Conservation (phyloP, 2,329 filamentous ascomycete genomes). For the Penicillium decumbens region DNA sequence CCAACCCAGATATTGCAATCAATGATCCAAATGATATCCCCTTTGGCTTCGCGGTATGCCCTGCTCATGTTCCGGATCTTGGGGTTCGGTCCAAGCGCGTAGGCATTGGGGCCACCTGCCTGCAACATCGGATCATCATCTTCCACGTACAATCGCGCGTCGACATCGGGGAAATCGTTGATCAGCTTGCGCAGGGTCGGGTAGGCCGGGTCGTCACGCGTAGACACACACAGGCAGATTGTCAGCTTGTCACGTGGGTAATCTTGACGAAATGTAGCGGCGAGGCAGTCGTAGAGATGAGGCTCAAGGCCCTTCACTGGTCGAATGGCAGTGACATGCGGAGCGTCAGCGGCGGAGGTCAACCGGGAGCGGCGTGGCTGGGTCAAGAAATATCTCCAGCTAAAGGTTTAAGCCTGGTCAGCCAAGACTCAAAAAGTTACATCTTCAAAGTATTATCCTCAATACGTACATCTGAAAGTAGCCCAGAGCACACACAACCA, state of each 20-base stretch:
- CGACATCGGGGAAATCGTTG: slow-evolving; percentile 64
- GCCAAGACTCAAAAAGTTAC: neutral
- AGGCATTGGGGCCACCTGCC: slow-evolving; percentile 46
- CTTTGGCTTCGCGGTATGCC: slow-evolving; percentile 81
- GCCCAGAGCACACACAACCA: slow-evolving; percentile 55
- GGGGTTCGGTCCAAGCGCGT: slow-evolving; percentile 84
- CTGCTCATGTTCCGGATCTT: slow-evolving; percentile 96
- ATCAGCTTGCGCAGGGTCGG: slow-evolving; percentile 68
- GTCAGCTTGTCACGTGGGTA: slow-evolving; percentile 74
- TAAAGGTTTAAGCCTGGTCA: slow-evolving; percentile 24
- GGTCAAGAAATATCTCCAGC: slow-evolving; percentile 53
- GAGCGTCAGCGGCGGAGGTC: slow-evolving; percentile 50
- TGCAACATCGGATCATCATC: slow-evolving; percentile 70
- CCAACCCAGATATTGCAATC: slow-evolving; percentile 96
- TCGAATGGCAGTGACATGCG: slow-evolving; percentile 83
- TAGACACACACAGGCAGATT: slow-evolving; percentile 76
- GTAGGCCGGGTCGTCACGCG: slow-evolving; percentile 69
- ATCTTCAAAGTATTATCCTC: neutral
- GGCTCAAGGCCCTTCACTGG: slow-evolving; percentile 92
- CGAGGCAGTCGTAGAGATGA: slow-evolving; percentile 84
- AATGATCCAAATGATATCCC: slow-evolving; percentile 87
- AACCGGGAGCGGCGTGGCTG: slow-evolving; percentile 43
- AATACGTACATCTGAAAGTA: slow-evolving; percentile 54
- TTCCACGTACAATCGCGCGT: slow-evolving; percentile 73
- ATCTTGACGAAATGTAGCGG: slow-evolving; percentile 74